Evolutionary conservation across 2,329 filamentous ascomycete genomes (phyloP).

Genomic region (Microsporum audouinii): DNA sequence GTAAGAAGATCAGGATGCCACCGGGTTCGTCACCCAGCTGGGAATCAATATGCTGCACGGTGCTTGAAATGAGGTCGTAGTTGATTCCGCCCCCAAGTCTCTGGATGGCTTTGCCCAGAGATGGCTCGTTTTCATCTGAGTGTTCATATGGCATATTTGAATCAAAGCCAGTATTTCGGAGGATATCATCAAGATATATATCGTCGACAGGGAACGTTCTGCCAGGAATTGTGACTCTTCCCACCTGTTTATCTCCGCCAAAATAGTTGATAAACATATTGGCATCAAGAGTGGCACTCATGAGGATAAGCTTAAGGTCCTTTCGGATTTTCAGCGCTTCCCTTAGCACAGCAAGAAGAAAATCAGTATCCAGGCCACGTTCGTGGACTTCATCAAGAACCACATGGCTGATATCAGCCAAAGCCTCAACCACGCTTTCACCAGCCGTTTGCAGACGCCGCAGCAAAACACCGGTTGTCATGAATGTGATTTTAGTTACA

Average conservation of each 20-base stretch:
- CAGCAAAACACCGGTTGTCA: conserved; percentile 87
- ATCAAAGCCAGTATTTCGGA: conserved; percentile 63
- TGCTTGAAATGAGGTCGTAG: conserved; percentile 72
- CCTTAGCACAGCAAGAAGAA: conserved; percentile 74
- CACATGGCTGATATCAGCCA: conserved; percentile 86
- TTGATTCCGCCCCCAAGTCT: conserved; percentile 75
- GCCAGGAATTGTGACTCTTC: conserved; percentile 73
- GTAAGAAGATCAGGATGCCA: conserved; percentile 89
- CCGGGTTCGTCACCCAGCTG: conserved; percentile 63
- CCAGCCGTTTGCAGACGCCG: conserved; percentile 80
- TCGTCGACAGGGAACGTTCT: conserved; percentile 84
- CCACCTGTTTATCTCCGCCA: conserved; percentile 56
- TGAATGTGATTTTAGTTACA: conserved; percentile 81
- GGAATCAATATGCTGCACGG: conserved; percentile 68
- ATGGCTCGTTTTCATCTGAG: conserved; percentile 33
- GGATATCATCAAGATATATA: conserved; percentile 77
- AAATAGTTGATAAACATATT: conserved; percentile 79
- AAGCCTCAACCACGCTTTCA: conserved; percentile 66
- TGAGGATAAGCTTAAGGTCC: conserved; percentile 80
- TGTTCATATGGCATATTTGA: conserved; percentile 19
- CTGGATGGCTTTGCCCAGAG: conserved; percentile 58
- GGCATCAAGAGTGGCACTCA: conserved; percentile 93
- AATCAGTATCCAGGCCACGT: conserved; percentile 86
- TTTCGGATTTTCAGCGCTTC: conserved; percentile 64
- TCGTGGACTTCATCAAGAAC: conserved; percentile 97